These are phyloP conservation scores for Gastrolobium villosum DNA, from an alignment of 306 rosid genomes.

Conservation along the genomic window DNA sequence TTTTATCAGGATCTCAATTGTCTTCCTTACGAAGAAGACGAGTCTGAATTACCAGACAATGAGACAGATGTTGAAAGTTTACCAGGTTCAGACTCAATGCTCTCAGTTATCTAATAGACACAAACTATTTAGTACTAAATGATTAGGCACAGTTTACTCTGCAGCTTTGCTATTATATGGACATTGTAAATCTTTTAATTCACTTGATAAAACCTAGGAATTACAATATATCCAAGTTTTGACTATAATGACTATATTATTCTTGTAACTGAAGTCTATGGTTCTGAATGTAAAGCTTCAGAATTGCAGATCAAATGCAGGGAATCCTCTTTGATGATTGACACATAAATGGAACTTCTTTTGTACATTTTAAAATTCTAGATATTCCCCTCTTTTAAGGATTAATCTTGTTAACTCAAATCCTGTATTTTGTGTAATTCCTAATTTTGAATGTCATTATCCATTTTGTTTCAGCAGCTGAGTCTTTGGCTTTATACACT, in stretches of 20 bases:
- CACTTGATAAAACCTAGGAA: slow-evolving; percentile 11
- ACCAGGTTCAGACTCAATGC: slow-evolving; percentile 64
- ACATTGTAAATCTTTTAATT: slow-evolving; percentile 31
- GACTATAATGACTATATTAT: slow-evolving; percentile 25
- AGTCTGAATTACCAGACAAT: slow-evolving; percentile 56
- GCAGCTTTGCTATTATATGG: slow-evolving; percentile 34
- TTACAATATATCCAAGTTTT: slow-evolving; percentile 21
- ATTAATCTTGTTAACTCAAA: slow-evolving; percentile 10
- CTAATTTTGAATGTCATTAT: slow-evolving; percentile 12
- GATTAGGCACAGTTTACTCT: slow-evolving; percentile 16
- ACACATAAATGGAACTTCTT: slow-evolving; percentile 10
- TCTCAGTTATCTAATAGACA: slow-evolving; percentile 30
- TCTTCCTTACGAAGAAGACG: slow-evolving; percentile 65
- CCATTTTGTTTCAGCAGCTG: slow-evolving; percentile 17
- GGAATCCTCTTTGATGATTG: slow-evolving; percentile 1
- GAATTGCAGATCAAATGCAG: slow-evolving; percentile 8
- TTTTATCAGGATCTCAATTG: slow-evolving; percentile 81
- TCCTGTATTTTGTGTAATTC: background rate
- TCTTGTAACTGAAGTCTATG: background rate
- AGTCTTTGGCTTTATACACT: slow-evolving; percentile 23
- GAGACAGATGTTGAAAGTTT: slow-evolving; percentile 52
- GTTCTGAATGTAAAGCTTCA: slow-evolving; percentile 12
- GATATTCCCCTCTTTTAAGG: slow-evolving; percentile 9
- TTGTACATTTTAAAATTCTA: background rate
- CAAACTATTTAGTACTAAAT: slow-evolving; percentile 30